Evolutionary conservation across 2,329 filamentous ascomycete species (phyloP).

Genomic region (Botrytis aclada): DNA sequence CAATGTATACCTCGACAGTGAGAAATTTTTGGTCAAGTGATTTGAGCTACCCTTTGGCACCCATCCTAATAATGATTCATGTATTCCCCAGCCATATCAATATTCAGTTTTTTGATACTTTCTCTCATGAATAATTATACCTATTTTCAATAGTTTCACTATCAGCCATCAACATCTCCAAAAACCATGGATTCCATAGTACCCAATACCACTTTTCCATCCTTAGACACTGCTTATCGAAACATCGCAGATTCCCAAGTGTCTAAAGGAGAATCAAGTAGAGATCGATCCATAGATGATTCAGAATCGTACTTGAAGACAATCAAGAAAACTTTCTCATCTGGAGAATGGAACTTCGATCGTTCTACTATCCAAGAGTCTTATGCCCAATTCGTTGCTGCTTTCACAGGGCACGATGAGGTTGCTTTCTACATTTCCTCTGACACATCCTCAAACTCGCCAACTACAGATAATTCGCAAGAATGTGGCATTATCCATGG

Average conservation of each 20-base stretch:
- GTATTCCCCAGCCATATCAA: neutral
- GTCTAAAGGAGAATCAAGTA: neutral
- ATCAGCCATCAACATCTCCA: neutral
- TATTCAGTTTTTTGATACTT: neutral
- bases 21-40: neutral
- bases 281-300: neutral
- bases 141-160: neutral
- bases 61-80: neutral
- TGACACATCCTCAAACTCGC: neutral
- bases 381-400: conserved; percentile 5
- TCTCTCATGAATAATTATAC: neutral
- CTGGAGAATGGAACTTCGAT: neutral
- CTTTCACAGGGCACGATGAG: conserved; percentile 5
- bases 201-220: neutral
- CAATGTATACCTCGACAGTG: neutral
- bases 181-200: neutral
- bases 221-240: conserved; percentile 1
- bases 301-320: neutral
- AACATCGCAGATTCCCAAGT: neutral
- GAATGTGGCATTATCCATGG: neutral
- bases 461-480: neutral
- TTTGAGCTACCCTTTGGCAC: neutral
- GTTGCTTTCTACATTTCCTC: neutral
- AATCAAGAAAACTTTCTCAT: neutral
- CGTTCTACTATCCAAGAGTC: neutral